Percentiles rank a stretch among this genome's conserved stretches.
Evolutionary conservation across 1,139 yeast species (phyloP).

Genomic region (Hansenula lynferdii): DNA sequence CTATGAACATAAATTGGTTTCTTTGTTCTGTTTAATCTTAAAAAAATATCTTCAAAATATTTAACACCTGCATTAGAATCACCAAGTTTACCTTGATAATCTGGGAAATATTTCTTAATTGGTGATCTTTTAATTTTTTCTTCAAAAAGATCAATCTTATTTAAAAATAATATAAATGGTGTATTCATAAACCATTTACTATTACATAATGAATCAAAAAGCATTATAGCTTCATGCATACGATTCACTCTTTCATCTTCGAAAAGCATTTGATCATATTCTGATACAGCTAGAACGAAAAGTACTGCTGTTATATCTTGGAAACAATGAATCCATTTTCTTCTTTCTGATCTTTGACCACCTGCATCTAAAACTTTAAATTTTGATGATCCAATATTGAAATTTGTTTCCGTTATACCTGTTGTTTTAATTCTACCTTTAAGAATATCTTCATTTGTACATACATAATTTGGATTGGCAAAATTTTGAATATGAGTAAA

Average conservation of each 20-base stretch:
- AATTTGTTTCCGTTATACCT: constrained; percentile 87
- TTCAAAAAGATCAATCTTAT: constrained; percentile 80
- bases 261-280: constrained; percentile 86
- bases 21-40: constrained; percentile 56
- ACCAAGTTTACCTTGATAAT: constrained; percentile 55
- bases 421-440: constrained; percentile 93
- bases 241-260: constrained; percentile 89
- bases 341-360: constrained; percentile 91
- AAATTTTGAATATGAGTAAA: constrained; percentile 65
- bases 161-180: constrained; percentile 83
- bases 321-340: constrained; percentile 95
- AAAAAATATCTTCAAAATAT: constrained; percentile 62
- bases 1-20: constrained; percentile 85
- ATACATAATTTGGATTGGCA: constrained; percentile 59
- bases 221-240: constrained; percentile 83
- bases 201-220: constrained; percentile 82
- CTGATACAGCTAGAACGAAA: constrained; percentile 89
- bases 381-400: constrained; percentile 59
- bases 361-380: constrained; percentile 93
- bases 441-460: constrained; percentile 78
- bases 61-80: constrained; percentile 60
- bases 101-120: constrained; percentile 66
- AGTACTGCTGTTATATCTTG: constrained; percentile 86
- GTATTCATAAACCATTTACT: constrained; percentile 82
- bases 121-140: constrained; percentile 64